Evolutionary conservation across 208 protist species (phyloP).

Genomic region (Lotmaria passim): DNA sequence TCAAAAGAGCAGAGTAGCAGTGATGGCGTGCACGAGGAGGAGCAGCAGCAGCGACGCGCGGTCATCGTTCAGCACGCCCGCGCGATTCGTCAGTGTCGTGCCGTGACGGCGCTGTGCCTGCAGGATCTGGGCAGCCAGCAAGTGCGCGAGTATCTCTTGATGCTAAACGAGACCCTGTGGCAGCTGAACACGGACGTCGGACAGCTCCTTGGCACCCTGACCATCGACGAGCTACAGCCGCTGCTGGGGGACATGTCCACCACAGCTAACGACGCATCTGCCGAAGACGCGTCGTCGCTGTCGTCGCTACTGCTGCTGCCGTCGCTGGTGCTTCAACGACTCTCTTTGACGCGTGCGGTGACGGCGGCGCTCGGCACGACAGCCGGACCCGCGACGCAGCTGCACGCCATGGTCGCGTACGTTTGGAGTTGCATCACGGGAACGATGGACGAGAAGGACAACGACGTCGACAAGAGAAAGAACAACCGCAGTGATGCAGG

Average conservation of each 20-base stretch:
- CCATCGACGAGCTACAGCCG: conserved; percentile 17
- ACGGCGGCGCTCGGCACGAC: conserved; percentile 41
- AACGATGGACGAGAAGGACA: background rate
- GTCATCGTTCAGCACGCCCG: conserved; percentile 36
- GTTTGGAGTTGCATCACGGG: conserved; percentile 40
- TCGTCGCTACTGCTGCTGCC: conserved; percentile 19
- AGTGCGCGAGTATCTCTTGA: conserved; percentile 69
- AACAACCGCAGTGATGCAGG: background rate
- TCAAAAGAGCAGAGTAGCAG: too few relatives aligned
- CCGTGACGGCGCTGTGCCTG: conserved; percentile 59
- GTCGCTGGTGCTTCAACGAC: conserved; percentile 36
- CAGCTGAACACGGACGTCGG: conserved; percentile 60
- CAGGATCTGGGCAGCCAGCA: conserved; percentile 79
- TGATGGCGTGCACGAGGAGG: conserved; percentile 5
- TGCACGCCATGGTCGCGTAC: conserved; percentile 43
- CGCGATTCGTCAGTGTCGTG: conserved; percentile 69
- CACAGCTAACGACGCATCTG: conserved; percentile 15
- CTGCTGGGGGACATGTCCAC: conserved; percentile 12
- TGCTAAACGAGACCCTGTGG: conserved; percentile 87
- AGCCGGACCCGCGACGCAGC: conserved; percentile 37
- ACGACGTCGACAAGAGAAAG: background rate
- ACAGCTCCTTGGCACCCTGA: conserved; percentile 51
- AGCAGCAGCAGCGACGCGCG: conserved; percentile 15
- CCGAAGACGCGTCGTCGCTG: conserved; percentile 12
- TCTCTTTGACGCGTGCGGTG: conserved; percentile 60